Conservation (phyloP, 495 filamentous ascomycete genomes). For the Penicillium chermesinum region DNA sequence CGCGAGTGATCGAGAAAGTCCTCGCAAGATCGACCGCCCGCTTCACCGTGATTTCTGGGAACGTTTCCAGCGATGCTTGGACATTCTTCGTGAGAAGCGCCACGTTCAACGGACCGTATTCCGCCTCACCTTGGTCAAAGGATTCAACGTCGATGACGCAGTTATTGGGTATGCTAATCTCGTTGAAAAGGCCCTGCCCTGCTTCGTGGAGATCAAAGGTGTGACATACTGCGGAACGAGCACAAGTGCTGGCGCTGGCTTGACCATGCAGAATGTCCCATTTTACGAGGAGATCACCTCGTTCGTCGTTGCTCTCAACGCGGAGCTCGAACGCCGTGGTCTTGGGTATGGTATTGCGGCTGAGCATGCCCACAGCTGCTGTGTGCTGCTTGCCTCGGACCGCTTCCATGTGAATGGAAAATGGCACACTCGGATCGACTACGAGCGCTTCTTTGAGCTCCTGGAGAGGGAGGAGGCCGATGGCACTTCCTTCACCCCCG, state of each 20-base stretch:
- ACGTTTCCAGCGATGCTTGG: constrained; percentile 82
- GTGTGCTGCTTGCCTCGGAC: constrained; percentile 74
- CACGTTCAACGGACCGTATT: constrained; percentile 88
- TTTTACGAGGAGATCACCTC: constrained; percentile 83
- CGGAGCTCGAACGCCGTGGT: constrained; percentile 59
- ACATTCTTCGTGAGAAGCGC: constrained; percentile 78
- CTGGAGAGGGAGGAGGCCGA: constrained; percentile 58
- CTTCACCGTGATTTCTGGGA: constrained; percentile 97
- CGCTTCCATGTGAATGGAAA: constrained; percentile 66
- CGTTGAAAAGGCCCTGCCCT: constrained; percentile 75
- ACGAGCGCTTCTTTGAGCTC: constrained; percentile 80
- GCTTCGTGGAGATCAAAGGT: constrained; percentile 92
- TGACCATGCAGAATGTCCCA: constrained; percentile 93
- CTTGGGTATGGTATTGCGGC: constrained; percentile 85
- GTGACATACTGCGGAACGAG: constrained; percentile 95
- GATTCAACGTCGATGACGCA: constrained; percentile 94
- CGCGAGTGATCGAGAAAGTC: constrained; percentile 81
- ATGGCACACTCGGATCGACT: constrained; percentile 92
- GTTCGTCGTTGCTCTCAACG: constrained; percentile 71
- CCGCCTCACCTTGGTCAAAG: constrained; percentile 90
- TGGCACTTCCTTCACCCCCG: constrained; percentile 65
- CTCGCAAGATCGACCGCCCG: constrained; percentile 82
- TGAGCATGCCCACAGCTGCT: constrained; percentile 93
- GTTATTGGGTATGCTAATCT: constrained; percentile 85
- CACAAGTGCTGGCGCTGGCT: constrained; percentile 68